A percentile compares a stretch with the other conserved stretches of the same genome.
Evolutionary conservation across 441 rosid species (phyloP).

Genomic region (Heliophila coronopifolia): DNA sequence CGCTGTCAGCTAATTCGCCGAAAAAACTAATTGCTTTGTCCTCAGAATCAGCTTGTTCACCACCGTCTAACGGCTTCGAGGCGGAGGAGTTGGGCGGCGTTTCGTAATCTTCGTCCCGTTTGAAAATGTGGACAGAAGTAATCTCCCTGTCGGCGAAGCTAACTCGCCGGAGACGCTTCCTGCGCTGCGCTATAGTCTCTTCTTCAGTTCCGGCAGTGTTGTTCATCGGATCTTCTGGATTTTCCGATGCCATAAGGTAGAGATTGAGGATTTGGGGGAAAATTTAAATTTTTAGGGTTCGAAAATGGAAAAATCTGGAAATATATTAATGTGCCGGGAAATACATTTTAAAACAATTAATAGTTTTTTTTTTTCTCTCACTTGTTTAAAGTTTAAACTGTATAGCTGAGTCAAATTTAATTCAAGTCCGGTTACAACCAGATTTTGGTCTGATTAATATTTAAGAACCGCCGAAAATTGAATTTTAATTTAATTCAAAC

Average conservation of each 20-base stretch:
- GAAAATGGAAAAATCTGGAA: constrained; percentile 8
- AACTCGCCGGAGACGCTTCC: constrained; percentile 74
- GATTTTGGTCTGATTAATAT: no score
- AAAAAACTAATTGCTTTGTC: constrained; percentile 44
- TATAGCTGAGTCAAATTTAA: no score
- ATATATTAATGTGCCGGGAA: constrained; percentile 35
- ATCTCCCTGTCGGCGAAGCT: constrained; percentile 94
- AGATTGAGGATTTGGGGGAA: constrained; percentile 9
- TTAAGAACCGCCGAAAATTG: no score
- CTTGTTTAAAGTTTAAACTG: not conserved
- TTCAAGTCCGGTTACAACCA: no score
- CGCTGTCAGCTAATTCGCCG: constrained; percentile 48
- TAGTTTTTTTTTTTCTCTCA: not conserved
- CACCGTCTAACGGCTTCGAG: constrained; percentile 24
- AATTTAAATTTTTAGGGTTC: constrained; percentile 32
- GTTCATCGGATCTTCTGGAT: constrained; percentile 41
- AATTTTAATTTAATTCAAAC: no score
- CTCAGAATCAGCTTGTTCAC: constrained; percentile 27
- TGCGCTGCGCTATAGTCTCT: constrained; percentile 51
- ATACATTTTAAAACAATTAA: constrained; percentile 1
- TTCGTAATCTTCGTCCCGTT: constrained; percentile 75
- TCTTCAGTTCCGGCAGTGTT: constrained; percentile 54
- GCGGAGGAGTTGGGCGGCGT: constrained; percentile 46
- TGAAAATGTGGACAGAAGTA: constrained; percentile 80
- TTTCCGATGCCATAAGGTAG: constrained; percentile 40